Evolutionary conservation across 192 early-diverging fungal species (phyloP), one percentile per base, ranked within the genome.

Genomic region (Coemansia sp.): DNA sequence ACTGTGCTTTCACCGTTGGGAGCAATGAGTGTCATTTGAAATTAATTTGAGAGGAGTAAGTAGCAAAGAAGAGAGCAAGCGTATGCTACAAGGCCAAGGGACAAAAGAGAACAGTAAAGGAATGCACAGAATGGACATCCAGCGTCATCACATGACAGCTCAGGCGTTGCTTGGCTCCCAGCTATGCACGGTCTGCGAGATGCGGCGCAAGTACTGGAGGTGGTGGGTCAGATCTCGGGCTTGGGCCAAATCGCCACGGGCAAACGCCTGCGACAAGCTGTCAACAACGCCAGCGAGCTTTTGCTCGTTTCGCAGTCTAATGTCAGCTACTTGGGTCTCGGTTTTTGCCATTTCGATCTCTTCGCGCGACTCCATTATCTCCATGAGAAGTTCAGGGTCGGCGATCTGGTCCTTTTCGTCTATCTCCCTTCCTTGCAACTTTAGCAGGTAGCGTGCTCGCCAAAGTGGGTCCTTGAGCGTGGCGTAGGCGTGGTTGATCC

Each of bases 401-500:
- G 84, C 62, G 14, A 91, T 62, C 0, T 86, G 81, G 66, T 92
- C 88, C 7, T 86, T 68, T 71, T 95, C 92, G 39, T 82, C 72
- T 10, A 92, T 82, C 17, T 83, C 73, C 1, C 84, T 57, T 6
- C 81, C 86, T 3, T 84, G 52, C 32, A 92, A 82, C 26, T 87
- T 77, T 43, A 96, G 86, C 65, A 97, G 81, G 44, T 97, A 97
- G 47, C 89, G 85, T 10, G 95, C 93, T 10, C 95, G 86, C 13
- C 76, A 64, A n/a, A 97, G 84, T 5, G 94, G 95, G 33, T 94
- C 89, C 37, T 86, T 75, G 23, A 97, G 78, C 17, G 89, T 89
- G 23, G 93, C 78, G 63, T 94, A 95, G 11, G 91, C 95, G 67
- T 95, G 93, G 87, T 97, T 97, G 49, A 93, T 87, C 67, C 91